Percentiles rank a stretch among this genome's conserved stretches.
Conservation (phyloP, 495 filamentous ascomycete genomes). For the Trichocladium antarcticum region DNA sequence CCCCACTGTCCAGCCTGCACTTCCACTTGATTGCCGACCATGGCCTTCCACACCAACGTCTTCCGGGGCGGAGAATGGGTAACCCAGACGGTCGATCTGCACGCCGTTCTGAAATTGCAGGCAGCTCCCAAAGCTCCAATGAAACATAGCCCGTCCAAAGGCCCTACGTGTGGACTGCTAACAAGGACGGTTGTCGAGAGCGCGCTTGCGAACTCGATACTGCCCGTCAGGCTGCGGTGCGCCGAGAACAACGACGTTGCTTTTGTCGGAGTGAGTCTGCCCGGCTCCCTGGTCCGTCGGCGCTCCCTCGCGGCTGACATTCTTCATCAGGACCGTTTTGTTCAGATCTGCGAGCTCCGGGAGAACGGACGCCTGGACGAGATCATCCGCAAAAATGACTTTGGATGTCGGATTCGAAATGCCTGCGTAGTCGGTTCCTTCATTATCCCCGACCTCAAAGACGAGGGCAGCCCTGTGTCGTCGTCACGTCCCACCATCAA, state of each 20-base stretch:
- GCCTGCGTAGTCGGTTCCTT: conserved; percentile 48
- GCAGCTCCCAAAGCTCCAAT: conserved; percentile 9
- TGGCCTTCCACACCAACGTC: conserved; percentile 43
- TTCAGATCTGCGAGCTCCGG: conserved; percentile 60
- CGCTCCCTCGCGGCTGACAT: conserved; percentile 18
- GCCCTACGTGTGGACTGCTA: conserved; percentile 55
- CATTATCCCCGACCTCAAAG: conserved; percentile 11
- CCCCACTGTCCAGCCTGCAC: too few relatives aligned
- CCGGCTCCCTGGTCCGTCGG: background rate
- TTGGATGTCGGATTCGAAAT: conserved; percentile 58
- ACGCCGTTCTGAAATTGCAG: conserved; percentile 29
- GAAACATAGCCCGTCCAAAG: conserved; percentile 21
- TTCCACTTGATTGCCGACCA: background rate
- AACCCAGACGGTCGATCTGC: conserved; percentile 38
- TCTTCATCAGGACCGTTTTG: conserved; percentile 44
- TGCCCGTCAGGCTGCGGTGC: conserved; percentile 67
- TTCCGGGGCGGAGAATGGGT: conserved; percentile 50
- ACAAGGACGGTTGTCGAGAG: conserved; percentile 67
- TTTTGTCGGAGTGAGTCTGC: conserved; percentile 61
- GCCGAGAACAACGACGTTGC: conserved; percentile 69
- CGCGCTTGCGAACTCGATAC: conserved; percentile 62
- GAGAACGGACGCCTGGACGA: conserved; percentile 55
- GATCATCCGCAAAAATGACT: conserved; percentile 60
- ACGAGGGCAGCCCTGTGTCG: conserved; percentile 12
- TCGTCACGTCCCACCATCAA: conserved; percentile 15